phyloP scores from a whole-genome alignment of 768 basidiomycete genomes.

The Rubroboletus satanas region DNA sequence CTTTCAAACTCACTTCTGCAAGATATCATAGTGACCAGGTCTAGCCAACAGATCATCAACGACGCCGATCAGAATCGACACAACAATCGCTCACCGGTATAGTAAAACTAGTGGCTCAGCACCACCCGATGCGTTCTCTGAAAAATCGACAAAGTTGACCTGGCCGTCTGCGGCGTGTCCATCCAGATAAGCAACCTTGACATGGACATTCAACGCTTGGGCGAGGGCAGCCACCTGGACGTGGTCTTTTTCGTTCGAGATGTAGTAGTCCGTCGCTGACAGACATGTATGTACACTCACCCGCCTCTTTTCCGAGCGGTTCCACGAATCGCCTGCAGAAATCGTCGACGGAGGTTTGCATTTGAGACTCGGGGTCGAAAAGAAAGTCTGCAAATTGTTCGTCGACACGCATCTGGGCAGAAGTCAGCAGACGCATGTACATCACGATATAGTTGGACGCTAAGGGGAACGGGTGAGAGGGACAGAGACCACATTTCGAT shows the following conservation, averaged over 20 bases:
- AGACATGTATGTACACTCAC: conserved; percentile 30
- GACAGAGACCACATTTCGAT: neutral
- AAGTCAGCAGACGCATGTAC: conserved; percentile 79
- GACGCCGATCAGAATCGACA: neutral
- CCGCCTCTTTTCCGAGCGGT: conserved; percentile 72
- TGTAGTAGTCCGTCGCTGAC: neutral
- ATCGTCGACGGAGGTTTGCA: conserved; percentile 49
- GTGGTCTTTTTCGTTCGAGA: conserved; percentile 46
- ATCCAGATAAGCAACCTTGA: conserved; percentile 80
- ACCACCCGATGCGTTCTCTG: conserved; percentile 42
- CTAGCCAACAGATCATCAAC: conserved; percentile 34
- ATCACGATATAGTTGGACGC: conserved; percentile 73
- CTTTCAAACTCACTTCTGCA: conserved; percentile 17
- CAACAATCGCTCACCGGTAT: conserved; percentile 55
- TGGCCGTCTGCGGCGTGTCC: conserved; percentile 46
- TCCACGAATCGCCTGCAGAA: conserved; percentile 83
- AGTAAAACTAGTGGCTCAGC: conserved; percentile 60
- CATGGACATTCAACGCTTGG: conserved; percentile 58
- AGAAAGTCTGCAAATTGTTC: conserved; percentile 65
- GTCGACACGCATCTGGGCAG: conserved; percentile 69
- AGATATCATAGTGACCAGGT: conserved; percentile 86
- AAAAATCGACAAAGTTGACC: conserved; percentile 68
- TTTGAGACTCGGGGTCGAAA: conserved; percentile 67
- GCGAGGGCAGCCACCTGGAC: conserved; percentile 78
- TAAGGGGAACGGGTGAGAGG: conserved; percentile 21